Evolutionary conservation across 768 basidiomycete genomes (phyloP), one percentile per base, ranked within the genome.

Genomic region (Pleurotus giganteus): DNA sequence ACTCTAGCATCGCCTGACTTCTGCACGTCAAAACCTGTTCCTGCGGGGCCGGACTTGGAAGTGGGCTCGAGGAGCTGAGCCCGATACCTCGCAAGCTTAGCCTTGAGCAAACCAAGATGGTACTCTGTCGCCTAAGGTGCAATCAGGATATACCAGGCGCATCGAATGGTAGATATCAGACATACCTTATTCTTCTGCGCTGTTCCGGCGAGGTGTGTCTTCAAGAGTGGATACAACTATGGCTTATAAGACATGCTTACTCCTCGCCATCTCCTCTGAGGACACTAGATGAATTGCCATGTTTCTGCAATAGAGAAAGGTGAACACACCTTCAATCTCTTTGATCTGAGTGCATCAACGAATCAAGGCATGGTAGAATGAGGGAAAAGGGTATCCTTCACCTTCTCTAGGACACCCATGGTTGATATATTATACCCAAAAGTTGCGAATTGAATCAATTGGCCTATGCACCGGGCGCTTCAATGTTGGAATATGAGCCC

Each of bases 331-430:
- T 82, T 98, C 92, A 59, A 96, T 96, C 70, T 91, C 93, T 70
- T 94, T 95, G 63, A 97, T 96, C 93, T 95, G 53, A 12, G 19
- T 29, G 32, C 39, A 26, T 26, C 12, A 29, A 45, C 31, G 49
- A 2, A 17, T 34, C n/a, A 31, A n/a, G 17, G 8, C 44, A 46
- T 26, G 31, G 58, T 11, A 61, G 39, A 53, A 6, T 52, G 54
- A 28, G 49, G 41, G 53, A 17, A 50, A 45, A 34, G 21, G 3
- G 32, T 9, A 5, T 12, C 3, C 50, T 58, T n/a, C 21, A 77
- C 92, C 85, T 98, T 98, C 74, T 98, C 95, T 63, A 94, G 79
- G 65, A 97, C 84, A 64, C 94, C 95, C 95, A 98, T 97, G 65
- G 60, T 83, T 51, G 34, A 23, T 36, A 24, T 24, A 23, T 4